Evolutionary conservation across 495 filamentous ascomycete species (phyloP).

Genomic region (Penicillium riverlandense): DNA sequence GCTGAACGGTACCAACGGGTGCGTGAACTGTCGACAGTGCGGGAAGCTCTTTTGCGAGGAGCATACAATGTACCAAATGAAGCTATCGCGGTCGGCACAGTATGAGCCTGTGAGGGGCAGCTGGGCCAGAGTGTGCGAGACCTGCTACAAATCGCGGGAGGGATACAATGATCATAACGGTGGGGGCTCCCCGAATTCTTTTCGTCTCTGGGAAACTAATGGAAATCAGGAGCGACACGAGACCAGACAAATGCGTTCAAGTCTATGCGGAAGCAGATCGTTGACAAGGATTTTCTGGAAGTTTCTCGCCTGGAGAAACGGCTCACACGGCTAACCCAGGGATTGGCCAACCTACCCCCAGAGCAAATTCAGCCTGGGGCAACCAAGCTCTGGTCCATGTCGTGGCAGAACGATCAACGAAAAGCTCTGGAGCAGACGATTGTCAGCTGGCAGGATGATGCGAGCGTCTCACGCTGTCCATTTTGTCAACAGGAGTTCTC

Average conservation of each 20-base stretch:
- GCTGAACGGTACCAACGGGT: constrained; percentile 70
- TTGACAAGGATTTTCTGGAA: constrained; percentile 80
- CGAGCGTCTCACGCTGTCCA: constrained; percentile 70
- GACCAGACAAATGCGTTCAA: constrained; percentile 67
- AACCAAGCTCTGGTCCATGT: constrained; percentile 50
- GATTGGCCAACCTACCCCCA: constrained; percentile 63
- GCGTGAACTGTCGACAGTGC: constrained; percentile 86
- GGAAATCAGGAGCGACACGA: constrained; percentile 42
- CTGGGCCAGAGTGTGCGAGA: constrained; percentile 95
- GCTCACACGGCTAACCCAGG: constrained; percentile 79
- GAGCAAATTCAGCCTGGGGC: constrained; percentile 44
- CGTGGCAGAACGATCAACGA: constrained; percentile 56
- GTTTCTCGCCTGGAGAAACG: constrained; percentile 85
- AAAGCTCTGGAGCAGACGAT: constrained; percentile 84
- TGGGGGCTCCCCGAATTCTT: constrained; percentile 4
- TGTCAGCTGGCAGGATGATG: constrained; percentile 92
- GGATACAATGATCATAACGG: constrained; percentile 90
- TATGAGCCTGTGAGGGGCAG: constrained; percentile 89
- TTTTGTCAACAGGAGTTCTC: constrained; percentile 94
- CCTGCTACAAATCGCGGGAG: constrained; percentile 91
- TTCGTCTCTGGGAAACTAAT: constrained; percentile 7
- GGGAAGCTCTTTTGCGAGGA: constrained; percentile 93
- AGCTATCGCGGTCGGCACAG: constrained; percentile 79
- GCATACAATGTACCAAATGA: constrained; percentile 99
- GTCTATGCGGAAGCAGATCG: constrained; percentile 59